These are phyloP conservation scores for Apiospora aurea DNA, from an alignment of 2,329 filamentous ascomycete species.

Conservation along the genomic window DNA sequence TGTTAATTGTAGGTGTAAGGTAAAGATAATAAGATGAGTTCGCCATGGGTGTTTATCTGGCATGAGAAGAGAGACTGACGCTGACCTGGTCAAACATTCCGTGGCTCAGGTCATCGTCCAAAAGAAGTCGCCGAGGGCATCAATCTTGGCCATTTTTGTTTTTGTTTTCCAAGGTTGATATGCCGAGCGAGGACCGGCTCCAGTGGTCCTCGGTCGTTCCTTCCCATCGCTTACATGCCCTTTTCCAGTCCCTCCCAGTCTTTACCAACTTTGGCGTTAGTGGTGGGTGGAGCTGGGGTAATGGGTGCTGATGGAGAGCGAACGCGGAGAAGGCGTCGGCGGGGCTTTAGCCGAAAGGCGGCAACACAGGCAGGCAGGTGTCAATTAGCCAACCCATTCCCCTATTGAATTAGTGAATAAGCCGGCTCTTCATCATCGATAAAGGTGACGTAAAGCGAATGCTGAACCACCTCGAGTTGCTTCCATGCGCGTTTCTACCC, in stretches of 20 bases:
- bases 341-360: not conserved
- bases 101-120: not conserved
- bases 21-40: not conserved
- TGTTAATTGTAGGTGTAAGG: not conserved
- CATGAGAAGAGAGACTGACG: not conserved
- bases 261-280: not conserved
- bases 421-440: not conserved
- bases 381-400: not conserved
- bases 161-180: no score
- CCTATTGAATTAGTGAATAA: not conserved
- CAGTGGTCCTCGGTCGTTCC: not conserved
- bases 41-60: not conserved
- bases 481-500: not conserved
- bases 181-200: conserved; percentile 3
- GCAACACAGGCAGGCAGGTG: not conserved
- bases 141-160: not conserved
- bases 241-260: no score
- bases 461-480: not conserved
- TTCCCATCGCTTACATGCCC: conserved; percentile 2
- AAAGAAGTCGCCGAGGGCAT: not conserved
- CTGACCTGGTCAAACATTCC: not conserved
- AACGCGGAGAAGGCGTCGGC: not conserved
- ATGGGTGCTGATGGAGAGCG: not conserved
- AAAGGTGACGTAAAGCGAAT: not conserved
- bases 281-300: conserved; percentile 13